Evolutionary conservation across 208 protist species (phyloP).

Genomic region (Lotmaria passim): DNA sequence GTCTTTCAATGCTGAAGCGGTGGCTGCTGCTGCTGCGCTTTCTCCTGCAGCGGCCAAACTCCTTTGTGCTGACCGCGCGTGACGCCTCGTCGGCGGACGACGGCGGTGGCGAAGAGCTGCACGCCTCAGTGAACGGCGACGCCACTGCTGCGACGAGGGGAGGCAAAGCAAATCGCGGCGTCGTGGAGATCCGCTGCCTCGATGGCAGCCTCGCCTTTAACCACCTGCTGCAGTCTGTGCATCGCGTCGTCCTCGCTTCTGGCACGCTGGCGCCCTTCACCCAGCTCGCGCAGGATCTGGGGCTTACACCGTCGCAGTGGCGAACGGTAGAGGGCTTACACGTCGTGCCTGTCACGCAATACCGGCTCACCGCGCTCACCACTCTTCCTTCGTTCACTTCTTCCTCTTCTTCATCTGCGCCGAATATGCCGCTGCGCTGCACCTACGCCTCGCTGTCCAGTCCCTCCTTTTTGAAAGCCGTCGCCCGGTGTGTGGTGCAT

Average conservation of each 20-base stretch:
- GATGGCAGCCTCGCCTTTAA: slow-evolving; percentile 77
- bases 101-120: too few relatives aligned
- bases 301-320: slow-evolving; percentile 34
- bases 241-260: slow-evolving; percentile 92
- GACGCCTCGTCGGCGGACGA: neutral
- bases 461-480: slow-evolving; percentile 44
- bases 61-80: slow-evolving; percentile 52
- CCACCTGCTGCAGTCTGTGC: slow-evolving; percentile 51
- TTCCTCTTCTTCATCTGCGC: neutral
- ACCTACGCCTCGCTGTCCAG: slow-evolving; percentile 52
- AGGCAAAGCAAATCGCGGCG: too few relatives aligned
- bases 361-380: slow-evolving; percentile 44
- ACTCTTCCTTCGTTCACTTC: neutral
- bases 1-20: slow-evolving; percentile 70
- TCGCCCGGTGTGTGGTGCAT: slow-evolving; percentile 49
- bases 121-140: neutral
- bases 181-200: slow-evolving; percentile 64
- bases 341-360: slow-evolving; percentile 50
- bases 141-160: neutral
- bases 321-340: slow-evolving; percentile 47
- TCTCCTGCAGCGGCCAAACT: slow-evolving; percentile 52
- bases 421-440: slow-evolving; percentile 49
- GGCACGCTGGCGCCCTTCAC: slow-evolving; percentile 95
- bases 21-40: slow-evolving; percentile 80
- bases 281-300: slow-evolving; percentile 81